Conservation (phyloP, 208 protist genomes). For the Acanthamoeba sp. region DNA sequence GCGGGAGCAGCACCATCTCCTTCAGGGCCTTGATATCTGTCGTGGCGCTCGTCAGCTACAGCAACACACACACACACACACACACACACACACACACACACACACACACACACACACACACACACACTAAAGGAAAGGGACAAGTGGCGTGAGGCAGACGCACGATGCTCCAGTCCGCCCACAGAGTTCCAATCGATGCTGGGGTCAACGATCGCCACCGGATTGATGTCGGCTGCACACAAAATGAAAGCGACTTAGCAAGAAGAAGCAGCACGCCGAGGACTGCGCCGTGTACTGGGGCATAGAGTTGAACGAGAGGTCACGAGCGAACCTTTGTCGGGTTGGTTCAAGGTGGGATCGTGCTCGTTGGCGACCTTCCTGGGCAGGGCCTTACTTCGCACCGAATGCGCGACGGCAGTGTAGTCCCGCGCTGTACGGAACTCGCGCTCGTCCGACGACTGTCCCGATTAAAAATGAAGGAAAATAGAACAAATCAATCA, state of each 20-base stretch:
- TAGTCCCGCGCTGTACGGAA: background rate
- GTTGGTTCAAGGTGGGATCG: background rate
- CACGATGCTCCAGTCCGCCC: slow-evolving; percentile 83
- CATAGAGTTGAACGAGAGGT: background rate
- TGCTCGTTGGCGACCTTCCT: background rate
- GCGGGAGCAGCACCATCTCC: slow-evolving; percentile 91
- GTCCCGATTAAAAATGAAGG: no score
- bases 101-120: no score
- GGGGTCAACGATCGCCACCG: slow-evolving; percentile 62
- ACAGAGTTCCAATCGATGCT: slow-evolving; percentile 80
- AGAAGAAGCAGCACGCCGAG: no score
- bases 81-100: no score
- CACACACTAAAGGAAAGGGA: no score
- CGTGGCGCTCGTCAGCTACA: background rate
- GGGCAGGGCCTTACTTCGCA: slow-evolving; percentile 1
- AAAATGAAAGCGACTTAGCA: background rate
- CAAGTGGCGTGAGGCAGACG: background rate
- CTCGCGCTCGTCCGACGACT: slow-evolving; percentile 19
- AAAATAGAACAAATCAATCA: no score
- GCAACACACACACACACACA: no score
- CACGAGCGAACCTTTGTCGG: background rate
- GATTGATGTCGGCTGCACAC: slow-evolving; percentile 47
- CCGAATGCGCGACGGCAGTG: background rate
- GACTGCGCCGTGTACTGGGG: no score
- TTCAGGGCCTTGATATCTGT: slow-evolving; percentile 86